Percentiles rank a stretch among this genome's conserved stretches.
Evolutionary conservation across 1,284 basidiomycete genomes (phyloP).

Genomic region (Sphagnurus paluster): DNA sequence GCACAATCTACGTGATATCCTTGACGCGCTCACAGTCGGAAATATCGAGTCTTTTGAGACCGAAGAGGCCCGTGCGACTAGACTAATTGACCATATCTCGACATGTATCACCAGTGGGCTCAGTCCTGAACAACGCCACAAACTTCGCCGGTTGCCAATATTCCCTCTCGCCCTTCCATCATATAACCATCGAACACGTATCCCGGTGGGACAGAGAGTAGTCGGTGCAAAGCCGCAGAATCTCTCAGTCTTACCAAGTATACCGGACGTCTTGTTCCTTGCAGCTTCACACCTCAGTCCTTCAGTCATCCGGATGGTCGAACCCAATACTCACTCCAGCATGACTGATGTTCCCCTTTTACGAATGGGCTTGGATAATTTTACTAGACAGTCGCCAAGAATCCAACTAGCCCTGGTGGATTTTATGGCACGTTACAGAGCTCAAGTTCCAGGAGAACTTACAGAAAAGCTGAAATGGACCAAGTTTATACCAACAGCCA

Average conservation of each 20-base stretch:
- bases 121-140: constrained; percentile 15
- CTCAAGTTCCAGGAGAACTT: constrained; percentile 25
- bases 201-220: constrained; percentile 23
- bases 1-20: constrained; percentile 27
- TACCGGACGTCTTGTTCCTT: constrained; percentile 28
- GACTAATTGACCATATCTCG: constrained; percentile 2
- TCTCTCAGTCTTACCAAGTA: constrained; percentile 27
- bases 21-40: constrained; percentile 23
- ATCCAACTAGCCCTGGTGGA: constrained; percentile 28
- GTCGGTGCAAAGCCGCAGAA: constrained; percentile 23
- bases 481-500: constrained; percentile 28
- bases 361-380: constrained; percentile 26
- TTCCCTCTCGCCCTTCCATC: constrained; percentile 23
- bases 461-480: constrained; percentile 23
- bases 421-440: constrained; percentile 23
- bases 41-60: constrained; percentile 4
- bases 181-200: constrained; percentile 1
- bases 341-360: constrained; percentile 28
- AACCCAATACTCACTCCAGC: constrained; percentile 18
- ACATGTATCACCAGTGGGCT: background rate
- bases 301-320: constrained; percentile 26
- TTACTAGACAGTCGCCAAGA: constrained; percentile 27
- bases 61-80: background rate
- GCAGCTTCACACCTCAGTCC: constrained; percentile 23
- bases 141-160: constrained; percentile 30